Conservation (phyloP, 108 stramenopile species). For the Fistulifera solaris region DNA sequence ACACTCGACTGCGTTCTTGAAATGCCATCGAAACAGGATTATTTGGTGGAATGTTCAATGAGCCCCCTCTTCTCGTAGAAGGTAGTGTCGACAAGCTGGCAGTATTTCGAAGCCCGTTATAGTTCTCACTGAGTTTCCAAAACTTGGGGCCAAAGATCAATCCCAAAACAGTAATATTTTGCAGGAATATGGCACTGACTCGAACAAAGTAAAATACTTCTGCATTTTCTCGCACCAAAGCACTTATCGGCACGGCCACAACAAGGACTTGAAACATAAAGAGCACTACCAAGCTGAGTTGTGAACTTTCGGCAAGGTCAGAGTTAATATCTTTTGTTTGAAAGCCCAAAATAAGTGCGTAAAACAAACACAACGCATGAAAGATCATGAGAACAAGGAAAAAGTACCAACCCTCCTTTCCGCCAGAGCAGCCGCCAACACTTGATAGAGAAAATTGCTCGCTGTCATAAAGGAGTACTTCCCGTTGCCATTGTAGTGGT, state of each 20-base stretch:
- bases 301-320: constrained; percentile 34
- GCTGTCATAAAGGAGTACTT: constrained; percentile 7
- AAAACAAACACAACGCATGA: constrained; percentile 21
- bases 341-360: constrained; percentile 19
- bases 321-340: constrained; percentile 23
- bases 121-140: background rate
- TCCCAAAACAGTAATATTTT: constrained; percentile 20
- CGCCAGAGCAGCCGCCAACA: constrained; percentile 14
- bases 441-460: constrained; percentile 16
- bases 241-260: constrained; percentile 29
- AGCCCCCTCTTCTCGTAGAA: too few relatives aligned
- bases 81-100: too few relatives aligned
- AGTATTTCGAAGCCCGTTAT: too few relatives aligned
- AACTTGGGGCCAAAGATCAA: constrained; percentile 47
- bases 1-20: too few relatives aligned
- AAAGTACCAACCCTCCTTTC: constrained; percentile 14
- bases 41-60: too few relatives aligned
- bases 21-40: too few relatives aligned
- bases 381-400: constrained; percentile 13
- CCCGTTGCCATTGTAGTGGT: constrained; percentile 18
- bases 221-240: constrained; percentile 23
- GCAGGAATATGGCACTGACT: constrained; percentile 20
- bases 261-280: constrained; percentile 35
- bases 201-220: constrained; percentile 26
- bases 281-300: constrained; percentile 30